A percentile compares a stretch with the other conserved stretches of the same genome.
phyloP scores from a whole-genome alignment of 371 early-diverging fungal genomes.

The Mucor lusitanicus region DNA sequence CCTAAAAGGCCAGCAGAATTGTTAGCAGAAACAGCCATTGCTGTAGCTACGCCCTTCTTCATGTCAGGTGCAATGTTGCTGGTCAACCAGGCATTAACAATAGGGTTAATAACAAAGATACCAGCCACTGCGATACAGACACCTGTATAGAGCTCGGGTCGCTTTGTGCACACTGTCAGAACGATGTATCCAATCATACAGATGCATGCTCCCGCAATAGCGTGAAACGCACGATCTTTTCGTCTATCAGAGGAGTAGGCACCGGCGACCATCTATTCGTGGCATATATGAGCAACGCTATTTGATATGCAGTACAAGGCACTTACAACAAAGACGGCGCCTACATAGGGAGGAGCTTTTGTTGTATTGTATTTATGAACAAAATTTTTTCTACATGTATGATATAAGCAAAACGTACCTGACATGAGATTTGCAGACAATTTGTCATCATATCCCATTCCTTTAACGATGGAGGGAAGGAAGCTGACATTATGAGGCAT shows the following conservation, averaged over 20 bases:
- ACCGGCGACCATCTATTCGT: slow-evolving; percentile 35
- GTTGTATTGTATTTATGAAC: neutral
- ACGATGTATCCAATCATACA: slow-evolving; percentile 44
- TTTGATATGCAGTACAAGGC: too few relatives aligned
- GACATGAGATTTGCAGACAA: slow-evolving; percentile 52
- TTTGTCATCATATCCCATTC: slow-evolving; percentile 46
- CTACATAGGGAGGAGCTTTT: slow-evolving; percentile 48
- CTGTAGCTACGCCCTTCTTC: slow-evolving; percentile 52
- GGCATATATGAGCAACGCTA: neutral
- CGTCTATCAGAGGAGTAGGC: slow-evolving; percentile 43
- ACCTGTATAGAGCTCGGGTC: slow-evolving; percentile 29
- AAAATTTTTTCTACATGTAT: too few relatives aligned
- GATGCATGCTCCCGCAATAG: slow-evolving; percentile 35
- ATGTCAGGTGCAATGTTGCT: slow-evolving; percentile 49
- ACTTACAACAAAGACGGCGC: slow-evolving; percentile 46
- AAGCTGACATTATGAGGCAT: slow-evolving; percentile 21
- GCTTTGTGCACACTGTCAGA: slow-evolving; percentile 15
- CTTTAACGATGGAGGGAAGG: slow-evolving; percentile 44
- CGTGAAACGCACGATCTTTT: slow-evolving; percentile 46
- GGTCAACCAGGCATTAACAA: slow-evolving; percentile 54
- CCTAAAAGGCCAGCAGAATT: slow-evolving; percentile 51
- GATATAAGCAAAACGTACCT: slow-evolving; percentile 23
- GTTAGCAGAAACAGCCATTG: slow-evolving; percentile 53
- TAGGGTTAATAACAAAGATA: slow-evolving; percentile 48
- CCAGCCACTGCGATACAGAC: slow-evolving; percentile 49